Conservation (phyloP, 169 alveolate species). For the Plasmodium coatneyi region DNA sequence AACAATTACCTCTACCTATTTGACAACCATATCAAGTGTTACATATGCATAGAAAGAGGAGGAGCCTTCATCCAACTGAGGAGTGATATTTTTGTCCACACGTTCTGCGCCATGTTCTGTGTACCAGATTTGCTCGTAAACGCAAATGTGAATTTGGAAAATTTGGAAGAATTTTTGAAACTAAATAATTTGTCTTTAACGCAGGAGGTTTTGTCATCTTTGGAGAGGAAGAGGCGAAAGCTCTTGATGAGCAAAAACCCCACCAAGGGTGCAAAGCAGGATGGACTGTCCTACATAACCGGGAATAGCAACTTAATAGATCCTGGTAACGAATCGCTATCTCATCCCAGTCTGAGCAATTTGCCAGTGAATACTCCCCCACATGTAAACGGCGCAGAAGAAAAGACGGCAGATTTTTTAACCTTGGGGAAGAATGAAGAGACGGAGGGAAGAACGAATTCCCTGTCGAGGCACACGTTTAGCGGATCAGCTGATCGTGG, state of each 20-base stretch:
- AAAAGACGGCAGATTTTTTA: neutral
- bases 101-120: slow-evolving; percentile 67
- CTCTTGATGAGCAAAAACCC: neutral
- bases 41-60: slow-evolving; percentile 72
- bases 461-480: neutral
- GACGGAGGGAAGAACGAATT: neutral
- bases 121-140: slow-evolving; percentile 62
- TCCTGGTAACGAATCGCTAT: neutral
- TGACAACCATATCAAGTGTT: slow-evolving; percentile 47
- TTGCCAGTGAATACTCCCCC: neutral
- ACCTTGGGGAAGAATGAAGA: neutral
- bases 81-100: slow-evolving; percentile 40
- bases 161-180: slow-evolving; percentile 27
- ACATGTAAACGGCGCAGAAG: neutral
- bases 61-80: slow-evolving; percentile 60
- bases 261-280: neutral
- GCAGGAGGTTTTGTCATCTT: slow-evolving; percentile 8
- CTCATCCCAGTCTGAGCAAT: neutral
- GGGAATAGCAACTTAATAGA: neutral
- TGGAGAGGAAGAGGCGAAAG: neutral
- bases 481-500: neutral
- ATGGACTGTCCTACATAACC: neutral
- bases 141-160: slow-evolving; percentile 24
- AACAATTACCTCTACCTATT: slow-evolving; percentile 46
- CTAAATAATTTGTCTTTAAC: slow-evolving; percentile 23